Conservation (phyloP, 495 filamentous ascomycete genomes). For the Penicillium simplicissimum region DNA sequence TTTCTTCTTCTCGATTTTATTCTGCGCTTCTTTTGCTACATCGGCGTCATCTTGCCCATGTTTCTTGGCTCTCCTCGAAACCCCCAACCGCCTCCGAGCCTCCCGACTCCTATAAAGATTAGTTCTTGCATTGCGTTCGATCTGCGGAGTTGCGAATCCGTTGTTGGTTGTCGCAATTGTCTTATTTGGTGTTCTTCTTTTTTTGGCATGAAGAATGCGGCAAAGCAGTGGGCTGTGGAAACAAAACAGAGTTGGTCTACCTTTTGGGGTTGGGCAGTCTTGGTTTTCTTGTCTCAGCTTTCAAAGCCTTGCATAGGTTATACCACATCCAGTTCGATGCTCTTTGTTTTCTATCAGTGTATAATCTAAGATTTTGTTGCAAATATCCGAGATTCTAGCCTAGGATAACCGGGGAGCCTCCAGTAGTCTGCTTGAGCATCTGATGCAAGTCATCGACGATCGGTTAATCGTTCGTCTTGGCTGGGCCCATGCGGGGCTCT, state of each 20-base stretch:
- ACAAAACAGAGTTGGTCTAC: conserved; percentile 13
- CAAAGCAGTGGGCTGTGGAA: conserved; percentile 9
- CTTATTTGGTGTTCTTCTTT: conserved; percentile 7
- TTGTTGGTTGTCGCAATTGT: conserved; percentile 23
- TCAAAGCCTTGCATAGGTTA: conserved; percentile 23
- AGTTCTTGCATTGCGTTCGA: conserved; percentile 33
- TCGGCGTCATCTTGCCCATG: conserved; percentile 25
- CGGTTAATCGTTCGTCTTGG: conserved; percentile 16
- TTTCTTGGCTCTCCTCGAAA: conserved; percentile 14
- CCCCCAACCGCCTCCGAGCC: neutral
- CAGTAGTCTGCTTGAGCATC: conserved; percentile 4
- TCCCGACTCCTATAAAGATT: conserved; percentile 17
- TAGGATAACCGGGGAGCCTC: neutral
- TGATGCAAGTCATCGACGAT: conserved; percentile 19
- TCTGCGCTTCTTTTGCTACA: conserved; percentile 21
- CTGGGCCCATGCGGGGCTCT: conserved; percentile 24
- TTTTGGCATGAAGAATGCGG: conserved; percentile 27
- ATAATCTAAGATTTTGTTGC: conserved; percentile 1
- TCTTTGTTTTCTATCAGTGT: neutral
- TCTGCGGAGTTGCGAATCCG: conserved; percentile 23
- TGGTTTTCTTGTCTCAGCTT: conserved; percentile 18
- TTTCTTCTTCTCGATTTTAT: conserved; percentile 19
- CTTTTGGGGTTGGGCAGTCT: conserved; percentile 21
- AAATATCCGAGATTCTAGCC: conserved; percentile 3
- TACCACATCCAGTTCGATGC: neutral